Percentiles rank a stretch among this genome's conserved stretches.
Evolutionary conservation across 805 yeast genomes (phyloP).

Genomic region (Saccharomycopsis amapae): DNA sequence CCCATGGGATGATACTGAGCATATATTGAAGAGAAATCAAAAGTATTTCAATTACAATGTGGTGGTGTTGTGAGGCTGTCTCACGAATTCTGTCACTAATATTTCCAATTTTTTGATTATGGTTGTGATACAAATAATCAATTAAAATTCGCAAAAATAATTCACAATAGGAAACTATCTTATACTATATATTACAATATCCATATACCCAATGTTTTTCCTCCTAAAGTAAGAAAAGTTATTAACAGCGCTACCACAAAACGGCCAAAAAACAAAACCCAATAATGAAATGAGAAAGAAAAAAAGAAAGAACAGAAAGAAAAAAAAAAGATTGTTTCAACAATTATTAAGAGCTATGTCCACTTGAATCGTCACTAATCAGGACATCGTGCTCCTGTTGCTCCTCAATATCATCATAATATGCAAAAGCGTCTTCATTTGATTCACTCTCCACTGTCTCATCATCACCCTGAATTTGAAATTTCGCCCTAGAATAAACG

Average conservation of each 20-base stretch:
- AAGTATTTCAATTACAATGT: slow-evolving; percentile 36
- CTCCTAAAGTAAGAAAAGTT: no score
- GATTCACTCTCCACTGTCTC: background rate
- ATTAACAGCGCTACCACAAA: no score
- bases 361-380: no score
- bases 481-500: background rate
- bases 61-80: slow-evolving; percentile 23
- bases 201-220: background rate
- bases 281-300: no score
- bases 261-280: no score
- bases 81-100: no score
- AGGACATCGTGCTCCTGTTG: no score
- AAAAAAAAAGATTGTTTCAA: no score
- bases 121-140: background rate
- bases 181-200: no score
- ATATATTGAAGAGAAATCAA: slow-evolving; percentile 32
- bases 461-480: background rate
- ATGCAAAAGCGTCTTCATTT: background rate
- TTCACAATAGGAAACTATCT: background rate
- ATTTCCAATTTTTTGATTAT: background rate
- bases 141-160: background rate
- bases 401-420: background rate
- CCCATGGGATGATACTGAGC: slow-evolving; percentile 70
- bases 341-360: no score
- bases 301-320: no score